Base-by-base conservation (phyloP, 306 rosid species). In the Arachis hypogaea region DNA sequence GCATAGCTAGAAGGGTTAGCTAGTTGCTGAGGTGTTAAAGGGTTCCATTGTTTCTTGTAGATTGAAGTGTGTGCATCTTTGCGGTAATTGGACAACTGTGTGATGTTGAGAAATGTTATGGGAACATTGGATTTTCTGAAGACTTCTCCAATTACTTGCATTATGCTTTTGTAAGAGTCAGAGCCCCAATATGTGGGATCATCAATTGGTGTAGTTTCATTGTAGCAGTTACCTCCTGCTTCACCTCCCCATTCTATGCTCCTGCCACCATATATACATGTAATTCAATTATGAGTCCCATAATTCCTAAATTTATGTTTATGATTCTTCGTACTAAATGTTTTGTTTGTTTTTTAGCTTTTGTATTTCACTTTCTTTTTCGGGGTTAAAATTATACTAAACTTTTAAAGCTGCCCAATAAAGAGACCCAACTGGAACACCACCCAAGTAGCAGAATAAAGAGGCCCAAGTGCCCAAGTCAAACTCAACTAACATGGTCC, bases 41-140 rank as follows among this genome's bases (percentile, higher is more conserved):
- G 90, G 46, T 28, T 86, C 99, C 99, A 94, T 42, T 92, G 99
- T 84, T 88, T 92, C 87, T 94, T 94, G 82, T 94, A 88, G 50
- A 94, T 92, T 12, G 96, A 87, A 2, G 97, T 94, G 79, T 94
- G 99, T 5, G 99, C 97, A 5, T 94, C 99, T 72, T 79, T 85
- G 3, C 99, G 86, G 59, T 92, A 92, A 68, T 59, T 82, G 1
- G 99, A 94, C 55, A 94, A 93, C 43, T 90, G 96, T 0, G 99
- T 94, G 60, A 92, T 90, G 85, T 94, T 94, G 18, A 94, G 92
- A 75, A 94, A 90, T 57, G 96, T 74, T 38, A 94, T 86, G 11
- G 92, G 89, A 18, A 84, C 80, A 78, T 82, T 78, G 3, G 97
- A 78, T 71, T 88, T 81, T 7, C 60, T 10, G 12, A 94, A 84